Percentiles rank a stretch among this genome's conserved stretches.
Evolutionary conservation across 345 rosid genomes (phyloP).

Genomic region (Ceriops zippeliana): DNA sequence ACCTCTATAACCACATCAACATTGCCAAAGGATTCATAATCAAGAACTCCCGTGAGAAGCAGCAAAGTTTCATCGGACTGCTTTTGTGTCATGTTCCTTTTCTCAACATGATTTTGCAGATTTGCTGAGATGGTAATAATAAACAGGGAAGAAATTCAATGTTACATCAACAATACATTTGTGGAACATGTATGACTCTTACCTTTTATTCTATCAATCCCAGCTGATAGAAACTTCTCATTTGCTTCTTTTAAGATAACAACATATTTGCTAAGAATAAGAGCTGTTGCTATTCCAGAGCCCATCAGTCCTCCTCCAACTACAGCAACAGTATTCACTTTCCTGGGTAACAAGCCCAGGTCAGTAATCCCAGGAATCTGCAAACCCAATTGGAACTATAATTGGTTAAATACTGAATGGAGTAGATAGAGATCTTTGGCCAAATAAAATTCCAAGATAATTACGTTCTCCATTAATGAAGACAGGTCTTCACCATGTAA

Average conservation of each 20-base stretch:
- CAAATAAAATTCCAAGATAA: too few species aligned
- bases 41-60: background rate
- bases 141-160: too few species aligned
- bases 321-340: conserved; percentile 8
- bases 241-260: conserved; percentile 6
- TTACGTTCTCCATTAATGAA: too few species aligned
- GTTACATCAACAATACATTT: too few species aligned
- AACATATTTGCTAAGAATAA: conserved; percentile 1
- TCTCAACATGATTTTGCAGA: conserved; percentile 3
- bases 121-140: background rate
- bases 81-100: background rate
- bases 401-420: too few species aligned
- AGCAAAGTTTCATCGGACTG: background rate
- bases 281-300: conserved; percentile 1
- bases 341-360: conserved; percentile 1
- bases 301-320: conserved; percentile 11
- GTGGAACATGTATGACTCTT: background rate
- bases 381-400: background rate
- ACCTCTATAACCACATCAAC: conserved; percentile 12
- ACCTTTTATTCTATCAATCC: conserved; percentile 10
- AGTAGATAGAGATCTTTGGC: too few species aligned
- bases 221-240: conserved; percentile 1
- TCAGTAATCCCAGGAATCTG: conserved; percentile 8
- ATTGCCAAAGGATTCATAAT: background rate
- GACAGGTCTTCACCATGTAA: too few species aligned